Evolutionary conservation across 2,329 filamentous ascomycete species (phyloP), one percentile per base, ranked within the genome.

Genomic region (Cladosporium sp.): DNA sequence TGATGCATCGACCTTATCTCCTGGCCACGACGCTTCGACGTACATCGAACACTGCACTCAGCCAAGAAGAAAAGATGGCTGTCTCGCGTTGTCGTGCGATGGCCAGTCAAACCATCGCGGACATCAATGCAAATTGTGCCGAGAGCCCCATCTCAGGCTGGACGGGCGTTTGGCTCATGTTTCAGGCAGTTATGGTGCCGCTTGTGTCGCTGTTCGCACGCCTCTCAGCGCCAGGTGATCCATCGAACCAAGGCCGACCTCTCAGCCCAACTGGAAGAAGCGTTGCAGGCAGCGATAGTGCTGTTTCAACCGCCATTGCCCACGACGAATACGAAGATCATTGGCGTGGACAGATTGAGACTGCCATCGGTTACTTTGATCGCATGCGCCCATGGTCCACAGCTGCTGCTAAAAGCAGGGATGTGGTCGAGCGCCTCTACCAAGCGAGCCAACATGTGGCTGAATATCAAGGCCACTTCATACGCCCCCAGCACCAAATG

Each of bases 101-200:
- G 1, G 90, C 91, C 10, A 86, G 86, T 67, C 84, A 88, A 68
- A 89, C 89, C 0, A 91, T 93, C 68, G 85, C 88, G 66, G 89
- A 92, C 67, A 91, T 93, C 68, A 84, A 87, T 12, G 81, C 83
- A 26, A 89, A 90, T 68, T 92, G 89, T 80, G 85, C 86, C 55
- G 85, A 87, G 55, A 91, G 91, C 73, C 87, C 92, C 73, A 91
- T 93, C 79, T 87, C 87, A 0, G 90, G 90, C 10, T 93, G 90
- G 91, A 91, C 92, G 74, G 91, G 89, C 0, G 90, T 91, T 2
- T 93, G 90, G 90, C 89, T 92, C 77, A 84, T 91, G 66, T 93
- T 92, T 78, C 91, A 93, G 76, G 90, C 91, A 0, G 87, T 87
- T 68, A 91, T 93, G 88, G 88, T 93, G 10, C 91, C 91, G 0